Evolutionary conservation across 176 grass and related monocot species (phyloP).

Genomic region (Chrysopogon serrulatus): DNA sequence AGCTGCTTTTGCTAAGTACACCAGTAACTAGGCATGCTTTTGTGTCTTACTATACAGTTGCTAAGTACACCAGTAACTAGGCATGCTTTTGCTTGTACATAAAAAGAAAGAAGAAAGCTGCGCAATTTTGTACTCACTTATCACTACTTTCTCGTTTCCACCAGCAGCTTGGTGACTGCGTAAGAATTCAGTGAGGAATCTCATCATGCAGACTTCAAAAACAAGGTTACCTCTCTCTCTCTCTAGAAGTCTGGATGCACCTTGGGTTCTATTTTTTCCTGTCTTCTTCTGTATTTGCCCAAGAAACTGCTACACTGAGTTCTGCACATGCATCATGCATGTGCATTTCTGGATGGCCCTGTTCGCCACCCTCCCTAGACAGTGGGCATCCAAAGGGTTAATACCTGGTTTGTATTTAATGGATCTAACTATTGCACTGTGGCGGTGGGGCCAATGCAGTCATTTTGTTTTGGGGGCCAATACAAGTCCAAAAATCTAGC

Average conservation of each 20-base stretch:
- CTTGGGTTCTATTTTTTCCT: background rate
- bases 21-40: too few species aligned
- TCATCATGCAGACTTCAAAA: slow-evolving; percentile 80
- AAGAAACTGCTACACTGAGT: slow-evolving; percentile 10
- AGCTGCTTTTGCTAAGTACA: too few species aligned
- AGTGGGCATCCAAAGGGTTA: slow-evolving; percentile 29
- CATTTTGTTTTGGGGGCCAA: background rate
- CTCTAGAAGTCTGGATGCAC: background rate
- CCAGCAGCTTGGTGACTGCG: slow-evolving; percentile 25
- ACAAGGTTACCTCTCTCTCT: slow-evolving; percentile 45
- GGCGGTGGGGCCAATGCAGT: background rate
- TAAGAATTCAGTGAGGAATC: slow-evolving; percentile 34
- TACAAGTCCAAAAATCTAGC: background rate
- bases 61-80: background rate
- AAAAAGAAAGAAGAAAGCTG: background rate
- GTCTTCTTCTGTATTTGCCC: slow-evolving; percentile 1
- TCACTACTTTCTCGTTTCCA: slow-evolving; percentile 16
- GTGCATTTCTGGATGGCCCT: slow-evolving; percentile 26
- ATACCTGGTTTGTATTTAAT: slow-evolving; percentile 39
- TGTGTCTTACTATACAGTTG: background rate
- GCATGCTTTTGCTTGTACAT: background rate
- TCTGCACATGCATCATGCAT: slow-evolving; percentile 41
- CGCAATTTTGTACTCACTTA: background rate
- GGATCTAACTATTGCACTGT: background rate
- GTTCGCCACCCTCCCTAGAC: background rate